These are phyloP conservation scores for Hymenoscyphus fructigenus DNA, from an alignment of 2,329 filamentous ascomycete species.

Conservation along the genomic window DNA sequence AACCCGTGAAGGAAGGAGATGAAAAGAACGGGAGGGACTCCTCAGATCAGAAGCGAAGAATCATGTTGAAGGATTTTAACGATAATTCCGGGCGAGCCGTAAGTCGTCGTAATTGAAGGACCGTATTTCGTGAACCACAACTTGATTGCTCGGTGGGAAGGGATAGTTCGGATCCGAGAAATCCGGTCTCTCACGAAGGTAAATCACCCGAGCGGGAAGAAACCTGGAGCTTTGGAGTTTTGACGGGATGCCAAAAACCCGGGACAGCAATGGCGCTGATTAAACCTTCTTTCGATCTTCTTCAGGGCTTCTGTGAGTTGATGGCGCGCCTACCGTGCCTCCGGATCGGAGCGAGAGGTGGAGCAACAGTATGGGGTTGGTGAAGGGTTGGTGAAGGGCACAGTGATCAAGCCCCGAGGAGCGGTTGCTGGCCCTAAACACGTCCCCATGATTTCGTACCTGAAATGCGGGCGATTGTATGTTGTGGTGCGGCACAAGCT, in stretches of 20 bases:
- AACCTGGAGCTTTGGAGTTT: background rate
- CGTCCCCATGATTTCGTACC: background rate
- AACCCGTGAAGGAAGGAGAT: background rate
- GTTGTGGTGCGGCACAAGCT: slow-evolving; percentile 3
- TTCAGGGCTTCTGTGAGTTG: background rate
- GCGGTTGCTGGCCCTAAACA: background rate
- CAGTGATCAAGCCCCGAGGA: background rate
- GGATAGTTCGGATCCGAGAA: background rate
- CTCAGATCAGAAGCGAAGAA: background rate
- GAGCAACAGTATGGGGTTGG: background rate
- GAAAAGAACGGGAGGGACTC: background rate
- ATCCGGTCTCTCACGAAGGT: background rate
- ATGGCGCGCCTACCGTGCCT: slow-evolving; percentile 3
- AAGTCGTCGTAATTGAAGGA: background rate
- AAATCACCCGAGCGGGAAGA: background rate
- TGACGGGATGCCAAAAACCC: background rate
- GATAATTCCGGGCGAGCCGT: background rate
- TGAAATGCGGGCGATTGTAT: background rate
- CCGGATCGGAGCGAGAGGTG: slow-evolving; percentile 4
- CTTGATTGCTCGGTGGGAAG: background rate
- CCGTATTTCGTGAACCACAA: background rate
- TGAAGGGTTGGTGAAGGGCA: background rate
- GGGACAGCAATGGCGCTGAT: background rate
- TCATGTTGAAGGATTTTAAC: background rate
- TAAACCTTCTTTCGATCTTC: background rate